Conservation (phyloP, 495 filamentous ascomycete species). For the Aspergillus ostianus region DNA sequence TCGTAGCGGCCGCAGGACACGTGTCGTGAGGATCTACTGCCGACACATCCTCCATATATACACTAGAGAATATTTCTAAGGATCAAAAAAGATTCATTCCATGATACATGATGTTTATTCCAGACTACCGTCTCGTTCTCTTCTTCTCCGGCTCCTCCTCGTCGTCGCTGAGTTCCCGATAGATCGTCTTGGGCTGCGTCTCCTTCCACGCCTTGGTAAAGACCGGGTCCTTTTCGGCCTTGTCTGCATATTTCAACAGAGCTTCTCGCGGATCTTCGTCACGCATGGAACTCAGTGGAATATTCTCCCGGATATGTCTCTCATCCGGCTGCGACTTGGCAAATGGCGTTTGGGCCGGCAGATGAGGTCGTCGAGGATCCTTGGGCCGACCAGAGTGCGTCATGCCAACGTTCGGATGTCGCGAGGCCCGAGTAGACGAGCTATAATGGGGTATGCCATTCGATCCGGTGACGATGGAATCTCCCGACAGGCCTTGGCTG, state of each 20-base stretch:
- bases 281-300: slow-evolving; percentile 89
- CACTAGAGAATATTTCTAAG: too few relatives aligned
- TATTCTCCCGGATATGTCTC: slow-evolving; percentile 80
- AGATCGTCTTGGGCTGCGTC: slow-evolving; percentile 91
- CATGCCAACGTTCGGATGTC: slow-evolving; percentile 68
- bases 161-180: slow-evolving; percentile 88
- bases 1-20: background rate
- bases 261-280: slow-evolving; percentile 97
- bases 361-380: slow-evolving; percentile 77
- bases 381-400: slow-evolving; percentile 77
- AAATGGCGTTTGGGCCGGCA: slow-evolving; percentile 85
- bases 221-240: slow-evolving; percentile 87
- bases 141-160: slow-evolving; percentile 75
- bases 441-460: slow-evolving; percentile 46
- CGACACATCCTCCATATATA: background rate
- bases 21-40: background rate
- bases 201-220: slow-evolving; percentile 92
- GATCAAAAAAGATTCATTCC: background rate
- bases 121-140: slow-evolving; percentile 47
- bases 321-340: slow-evolving; percentile 89
- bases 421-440: slow-evolving; percentile 55
- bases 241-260: slow-evolving; percentile 89
- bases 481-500: slow-evolving; percentile 73
- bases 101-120: slow-evolving; percentile 6
- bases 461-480: slow-evolving; percentile 65